Evolutionary conservation across 345 rosid species (phyloP), one percentile per base, ranked within the genome.

Genomic region (Fremontodendron californicum): DNA sequence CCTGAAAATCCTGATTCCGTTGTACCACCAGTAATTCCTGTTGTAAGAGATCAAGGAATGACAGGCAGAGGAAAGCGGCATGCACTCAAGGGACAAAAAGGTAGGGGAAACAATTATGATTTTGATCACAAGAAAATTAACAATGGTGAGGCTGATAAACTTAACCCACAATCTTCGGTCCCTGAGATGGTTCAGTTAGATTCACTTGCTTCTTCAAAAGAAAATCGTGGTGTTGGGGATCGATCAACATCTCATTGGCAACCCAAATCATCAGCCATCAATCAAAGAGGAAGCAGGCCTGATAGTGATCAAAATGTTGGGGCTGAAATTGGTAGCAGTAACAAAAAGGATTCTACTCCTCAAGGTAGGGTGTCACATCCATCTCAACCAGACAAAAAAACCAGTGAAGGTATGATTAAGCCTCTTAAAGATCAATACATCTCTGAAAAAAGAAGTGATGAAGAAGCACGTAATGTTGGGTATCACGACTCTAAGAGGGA

Each of bases 231-330:
- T 77, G 73, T 45, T 71, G 93, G 88, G 60, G 94, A 92, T 71
- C 81, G 84, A 64, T 62, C 86, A 75, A 51, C 84, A 52, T 77
- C 91, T 75, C 94, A 92, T 16, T 92, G 97, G 97, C 94, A 92
- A 74, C 97, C 94, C 31, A 94, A 85, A 78, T 76, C 65, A 39
- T 79, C 78, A 68, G 52, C 79, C 65, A 60, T 81, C 74, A 81
- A 69, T 80, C 82, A 82, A 68, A 84, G 78, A 42, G 86, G 82
- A 67, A 89, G 77, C 80, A 84, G 87, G 82, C 63, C 86, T 48
- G 84, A 76, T 74, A 75, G 78, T 72, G 83, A 83, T 76, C 88
- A 71, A 71, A 80, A 78, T 83, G 82, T 73, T 12, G 80, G 78
- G 76, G 74, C 79, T 49, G 91, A 84, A 79, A 51, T 78, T 77